These are phyloP conservation scores for Alternaria arborescens DNA, from an alignment of 2,329 filamentous ascomycete species.

Conservation along the genomic window DNA sequence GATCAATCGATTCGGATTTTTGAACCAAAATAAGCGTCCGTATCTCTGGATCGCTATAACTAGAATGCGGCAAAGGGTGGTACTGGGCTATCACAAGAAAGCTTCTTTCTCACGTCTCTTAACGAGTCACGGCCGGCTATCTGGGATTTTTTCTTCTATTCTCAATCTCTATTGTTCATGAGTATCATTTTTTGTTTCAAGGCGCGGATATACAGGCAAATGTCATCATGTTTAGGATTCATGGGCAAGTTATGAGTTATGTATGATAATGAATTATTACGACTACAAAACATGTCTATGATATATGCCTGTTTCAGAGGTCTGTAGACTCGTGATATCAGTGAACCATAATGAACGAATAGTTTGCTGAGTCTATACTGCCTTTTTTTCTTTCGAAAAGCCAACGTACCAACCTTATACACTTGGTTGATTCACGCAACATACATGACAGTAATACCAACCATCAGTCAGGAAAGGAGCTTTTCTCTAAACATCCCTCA, in stretches of 20 bases:
- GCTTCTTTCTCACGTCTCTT: neutral
- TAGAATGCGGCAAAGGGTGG: neutral
- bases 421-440: neutral
- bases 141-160: slow-evolving; percentile 1
- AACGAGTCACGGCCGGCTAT: neutral
- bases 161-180: slow-evolving; percentile 1
- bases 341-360: neutral
- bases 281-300: neutral
- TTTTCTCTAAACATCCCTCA: neutral
- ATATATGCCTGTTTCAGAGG: neutral
- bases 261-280: slow-evolving; percentile 10
- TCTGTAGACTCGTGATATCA: neutral
- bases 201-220: slow-evolving; percentile 13
- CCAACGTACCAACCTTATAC: neutral
- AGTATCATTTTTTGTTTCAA: neutral
- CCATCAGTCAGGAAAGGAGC: neutral
- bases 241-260: slow-evolving; percentile 1
- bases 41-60: neutral
- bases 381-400: neutral
- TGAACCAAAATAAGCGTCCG: neutral
- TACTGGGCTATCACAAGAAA: neutral
- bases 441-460: neutral
- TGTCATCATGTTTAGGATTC: neutral
- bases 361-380: neutral
- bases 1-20: neutral